Percentiles rank a stretch among this genome's conserved stretches.
phyloP scores from a whole-genome alignment of 2,329 filamentous ascomycete species.

The Colletotrichum sansevieriae region DNA sequence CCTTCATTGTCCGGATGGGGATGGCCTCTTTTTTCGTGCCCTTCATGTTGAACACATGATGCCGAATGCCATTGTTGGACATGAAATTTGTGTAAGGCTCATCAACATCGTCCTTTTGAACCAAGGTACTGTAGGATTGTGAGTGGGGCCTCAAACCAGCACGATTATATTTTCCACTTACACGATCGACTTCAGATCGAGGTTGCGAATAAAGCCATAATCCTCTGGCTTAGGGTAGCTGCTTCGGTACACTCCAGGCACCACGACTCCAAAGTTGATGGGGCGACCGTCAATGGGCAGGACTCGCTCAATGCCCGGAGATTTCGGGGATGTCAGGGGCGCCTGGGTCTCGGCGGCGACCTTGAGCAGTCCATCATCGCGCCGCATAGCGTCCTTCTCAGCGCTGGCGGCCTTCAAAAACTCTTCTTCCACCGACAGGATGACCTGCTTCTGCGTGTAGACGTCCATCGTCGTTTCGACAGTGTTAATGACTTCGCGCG shows the following conservation, averaged over 20 bases:
- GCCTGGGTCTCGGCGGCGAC: slow-evolving; percentile 17
- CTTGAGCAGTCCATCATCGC: slow-evolving; percentile 14
- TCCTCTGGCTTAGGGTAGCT: slow-evolving; percentile 81
- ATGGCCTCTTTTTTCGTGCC: slow-evolving; percentile 89
- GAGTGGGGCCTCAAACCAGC: slow-evolving; percentile 21
- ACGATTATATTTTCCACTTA: slow-evolving; percentile 56
- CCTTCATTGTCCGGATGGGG: slow-evolving; percentile 74
- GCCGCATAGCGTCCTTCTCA: slow-evolving; percentile 11
- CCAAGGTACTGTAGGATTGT: slow-evolving; percentile 66
- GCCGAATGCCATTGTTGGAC: slow-evolving; percentile 73
- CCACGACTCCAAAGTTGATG: slow-evolving; percentile 81
- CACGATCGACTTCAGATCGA: slow-evolving; percentile 85
- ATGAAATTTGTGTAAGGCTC: slow-evolving; percentile 73
- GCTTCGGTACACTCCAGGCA: slow-evolving; percentile 83
- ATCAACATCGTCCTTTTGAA: slow-evolving; percentile 70
- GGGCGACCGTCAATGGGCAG: slow-evolving; percentile 57
- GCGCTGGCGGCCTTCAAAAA: slow-evolving; percentile 3
- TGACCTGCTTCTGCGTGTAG: slow-evolving; percentile 31
- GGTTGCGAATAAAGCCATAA: slow-evolving; percentile 74
- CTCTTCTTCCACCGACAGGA: slow-evolving; percentile 26
- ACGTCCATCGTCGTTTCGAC: slow-evolving; percentile 30
- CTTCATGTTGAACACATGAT: slow-evolving; percentile 81
- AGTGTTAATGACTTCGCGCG: slow-evolving; percentile 29
- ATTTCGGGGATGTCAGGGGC: slow-evolving; percentile 10
- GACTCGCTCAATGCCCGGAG: slow-evolving; percentile 31